These are phyloP conservation scores for Gynochthodes officinalis DNA, from an alignment of 257 asterid genomes.

Conservation along the genomic window DNA sequence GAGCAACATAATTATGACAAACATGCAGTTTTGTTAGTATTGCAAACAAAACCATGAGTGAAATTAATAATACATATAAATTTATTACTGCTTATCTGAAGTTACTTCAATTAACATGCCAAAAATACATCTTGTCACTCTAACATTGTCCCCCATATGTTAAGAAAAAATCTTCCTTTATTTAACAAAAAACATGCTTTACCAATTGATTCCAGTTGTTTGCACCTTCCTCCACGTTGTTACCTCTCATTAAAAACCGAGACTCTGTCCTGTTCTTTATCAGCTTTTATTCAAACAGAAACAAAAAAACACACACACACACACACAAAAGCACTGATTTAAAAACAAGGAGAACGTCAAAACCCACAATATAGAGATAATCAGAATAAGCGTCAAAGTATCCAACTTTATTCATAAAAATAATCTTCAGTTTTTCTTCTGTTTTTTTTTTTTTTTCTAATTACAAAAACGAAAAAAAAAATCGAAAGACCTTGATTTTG, in stretches of 20 bases:
- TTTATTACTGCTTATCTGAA: not conserved
- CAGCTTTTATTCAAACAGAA: not conserved
- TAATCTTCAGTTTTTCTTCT: no score
- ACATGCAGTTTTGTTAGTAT: not conserved
- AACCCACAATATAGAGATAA: not conserved
- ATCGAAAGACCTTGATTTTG: constrained; percentile 48
- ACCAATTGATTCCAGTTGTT: no score
- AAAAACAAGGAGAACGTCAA: not conserved
- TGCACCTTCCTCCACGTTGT: no score
- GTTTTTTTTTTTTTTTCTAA: no score
- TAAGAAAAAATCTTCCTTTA: not conserved
- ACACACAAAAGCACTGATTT: not conserved
- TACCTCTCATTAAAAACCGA: no score
- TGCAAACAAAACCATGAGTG: not conserved
- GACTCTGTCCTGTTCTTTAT: not conserved
- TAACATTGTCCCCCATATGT: not conserved
- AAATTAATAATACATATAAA: no score
- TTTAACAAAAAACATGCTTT: no score
- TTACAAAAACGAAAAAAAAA: no score
- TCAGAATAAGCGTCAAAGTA: no score
- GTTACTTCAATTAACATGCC: not conserved
- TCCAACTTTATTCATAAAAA: no score
- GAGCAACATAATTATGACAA: not conserved
- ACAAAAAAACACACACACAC: no score
- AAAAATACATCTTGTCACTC: not conserved